A percentile compares a stretch with the other conserved stretches of the same genome.
phyloP scores from a whole-genome alignment of 1,284 basidiomycete genomes.

The Cutaneotrichosporon spelunceum region DNA sequence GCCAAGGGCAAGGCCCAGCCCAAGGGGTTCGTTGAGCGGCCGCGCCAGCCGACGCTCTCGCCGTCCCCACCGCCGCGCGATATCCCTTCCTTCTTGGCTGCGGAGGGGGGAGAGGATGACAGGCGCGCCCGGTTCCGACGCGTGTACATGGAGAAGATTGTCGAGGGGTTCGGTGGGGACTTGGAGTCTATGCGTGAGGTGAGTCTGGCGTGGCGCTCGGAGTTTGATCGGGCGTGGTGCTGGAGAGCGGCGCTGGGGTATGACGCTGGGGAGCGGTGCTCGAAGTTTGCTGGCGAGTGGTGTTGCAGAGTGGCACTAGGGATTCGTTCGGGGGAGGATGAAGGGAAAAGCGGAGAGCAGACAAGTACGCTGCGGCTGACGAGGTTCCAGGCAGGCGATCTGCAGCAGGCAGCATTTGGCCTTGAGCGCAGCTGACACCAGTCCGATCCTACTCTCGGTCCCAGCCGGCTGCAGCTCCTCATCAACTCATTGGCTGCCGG shows the following conservation, averaged over 20 bases:
- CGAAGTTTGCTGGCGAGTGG: too few species aligned
- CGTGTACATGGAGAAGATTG: constrained; percentile 51
- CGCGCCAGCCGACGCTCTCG: constrained; percentile 24
- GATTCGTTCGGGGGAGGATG: too few species aligned
- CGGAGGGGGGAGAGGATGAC: constrained; percentile 33
- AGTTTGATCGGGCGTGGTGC: too few species aligned
- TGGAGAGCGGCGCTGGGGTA: not conserved
- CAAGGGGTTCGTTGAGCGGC: constrained; percentile 2
- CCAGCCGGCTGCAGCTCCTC: constrained; percentile 43
- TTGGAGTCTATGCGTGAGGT: constrained; percentile 48
- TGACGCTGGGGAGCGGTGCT: too few species aligned
- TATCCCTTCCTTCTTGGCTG: constrained; percentile 24
- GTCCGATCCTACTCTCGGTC: constrained; percentile 43
- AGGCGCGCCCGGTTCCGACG: constrained; percentile 41
- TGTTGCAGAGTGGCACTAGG: not conserved
- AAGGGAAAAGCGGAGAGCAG: not conserved
- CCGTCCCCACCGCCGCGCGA: constrained; percentile 25
- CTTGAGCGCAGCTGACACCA: constrained; percentile 11
- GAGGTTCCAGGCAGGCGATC: not conserved
- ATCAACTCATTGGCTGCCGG: constrained; percentile 44
- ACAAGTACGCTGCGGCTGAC: not conserved
- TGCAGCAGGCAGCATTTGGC: not conserved
- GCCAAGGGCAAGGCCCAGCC: constrained; percentile 8
- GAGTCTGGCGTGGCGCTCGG: constrained; percentile 22
- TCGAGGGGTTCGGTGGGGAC: constrained; percentile 49